These are phyloP conservation scores for Eucalyptus sp. DNA, from an alignment of 345 rosid genomes.

Conservation along the genomic window DNA sequence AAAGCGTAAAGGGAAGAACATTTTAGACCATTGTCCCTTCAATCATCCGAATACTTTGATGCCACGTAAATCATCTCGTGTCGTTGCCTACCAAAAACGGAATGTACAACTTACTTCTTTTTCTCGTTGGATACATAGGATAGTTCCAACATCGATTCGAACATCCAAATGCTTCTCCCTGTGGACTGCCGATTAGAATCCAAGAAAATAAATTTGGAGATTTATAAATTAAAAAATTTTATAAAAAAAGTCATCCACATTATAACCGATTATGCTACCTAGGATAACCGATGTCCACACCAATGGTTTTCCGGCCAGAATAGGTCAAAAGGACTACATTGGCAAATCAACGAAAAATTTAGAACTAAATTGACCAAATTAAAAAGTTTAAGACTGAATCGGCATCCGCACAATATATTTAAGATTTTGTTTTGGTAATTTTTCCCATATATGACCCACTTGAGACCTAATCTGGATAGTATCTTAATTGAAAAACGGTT, in stretches of 20 bases:
- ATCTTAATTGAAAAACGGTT: not conserved
- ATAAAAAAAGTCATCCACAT: not conserved
- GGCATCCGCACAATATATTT: fast-evolving
- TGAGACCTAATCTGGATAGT: not conserved
- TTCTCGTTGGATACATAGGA: no score
- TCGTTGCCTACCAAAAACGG: not conserved
- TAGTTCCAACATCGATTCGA: no score
- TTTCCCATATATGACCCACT: no score
- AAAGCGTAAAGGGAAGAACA: not conserved
- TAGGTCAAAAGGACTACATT: not conserved
- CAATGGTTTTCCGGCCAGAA: fast-evolving
- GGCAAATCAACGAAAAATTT: not conserved
- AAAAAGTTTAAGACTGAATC: fast-evolving
- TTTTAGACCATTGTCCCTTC: not conserved
- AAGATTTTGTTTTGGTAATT: fast-evolving
- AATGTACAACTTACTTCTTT: no score
- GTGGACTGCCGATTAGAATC: not conserved
- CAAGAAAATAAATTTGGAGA: not conserved
- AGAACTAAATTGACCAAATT: fast-evolving
- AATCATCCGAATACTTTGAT: not conserved
- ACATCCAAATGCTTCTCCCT: not conserved
- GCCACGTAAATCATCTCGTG: not conserved
- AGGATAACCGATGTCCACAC: fast-evolving
- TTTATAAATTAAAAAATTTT: no score
- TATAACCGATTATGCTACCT: fast-evolving